Evolutionary conservation across 2,329 filamentous ascomycete genomes (phyloP).

Genomic region (Cytospora paraplurivora): DNA sequence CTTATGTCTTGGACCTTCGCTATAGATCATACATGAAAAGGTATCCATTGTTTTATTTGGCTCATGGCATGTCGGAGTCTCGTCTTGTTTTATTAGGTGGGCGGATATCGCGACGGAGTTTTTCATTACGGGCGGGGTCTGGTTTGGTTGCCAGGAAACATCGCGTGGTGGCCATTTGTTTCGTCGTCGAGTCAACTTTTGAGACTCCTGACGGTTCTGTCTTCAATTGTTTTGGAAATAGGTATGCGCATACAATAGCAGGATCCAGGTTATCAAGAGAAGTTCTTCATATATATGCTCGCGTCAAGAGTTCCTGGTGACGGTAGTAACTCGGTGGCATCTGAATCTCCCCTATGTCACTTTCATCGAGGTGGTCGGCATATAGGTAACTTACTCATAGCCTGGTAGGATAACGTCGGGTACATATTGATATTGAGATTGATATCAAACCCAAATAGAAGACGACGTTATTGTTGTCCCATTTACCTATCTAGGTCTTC

Average conservation of each 20-base stretch:
- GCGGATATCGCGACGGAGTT: neutral
- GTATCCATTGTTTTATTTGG: neutral
- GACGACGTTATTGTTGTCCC: too few species aligned
- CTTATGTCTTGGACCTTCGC: neutral
- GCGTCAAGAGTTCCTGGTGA: too few species aligned
- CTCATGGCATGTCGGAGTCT: slow-evolving; percentile 23
- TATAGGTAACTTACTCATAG: too few species aligned
- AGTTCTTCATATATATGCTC: neutral
- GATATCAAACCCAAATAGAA: too few species aligned
- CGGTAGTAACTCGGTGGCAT: too few species aligned
- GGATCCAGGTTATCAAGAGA: neutral
- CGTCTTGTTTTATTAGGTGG: neutral
- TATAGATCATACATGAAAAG: slow-evolving; percentile 1
- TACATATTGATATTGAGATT: too few species aligned
- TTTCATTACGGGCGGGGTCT: neutral
- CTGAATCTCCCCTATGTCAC: too few species aligned
- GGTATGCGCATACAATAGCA: neutral
- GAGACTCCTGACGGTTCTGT: neutral
- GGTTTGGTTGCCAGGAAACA: neutral
- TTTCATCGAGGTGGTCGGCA: too few species aligned
- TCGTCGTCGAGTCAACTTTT: neutral
- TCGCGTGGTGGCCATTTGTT: neutral
- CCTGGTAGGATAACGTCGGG: too few species aligned
- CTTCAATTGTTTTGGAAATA: neutral
- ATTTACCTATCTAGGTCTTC: too few species aligned